Conservation (phyloP, 2,329 filamentous ascomycete species). For the Lasiodiplodia sp. region DNA sequence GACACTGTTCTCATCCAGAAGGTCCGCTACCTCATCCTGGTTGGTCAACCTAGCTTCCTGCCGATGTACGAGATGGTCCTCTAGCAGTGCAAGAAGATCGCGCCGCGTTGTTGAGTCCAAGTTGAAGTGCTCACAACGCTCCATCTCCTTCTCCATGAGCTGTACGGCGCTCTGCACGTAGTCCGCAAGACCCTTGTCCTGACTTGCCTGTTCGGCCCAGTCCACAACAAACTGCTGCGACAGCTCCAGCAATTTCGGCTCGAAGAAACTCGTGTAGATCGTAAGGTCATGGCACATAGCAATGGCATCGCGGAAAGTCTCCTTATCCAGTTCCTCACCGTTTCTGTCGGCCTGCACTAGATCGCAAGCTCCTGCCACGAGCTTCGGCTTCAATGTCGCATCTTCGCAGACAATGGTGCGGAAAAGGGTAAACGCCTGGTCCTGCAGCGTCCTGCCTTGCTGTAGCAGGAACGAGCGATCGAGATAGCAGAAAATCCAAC, state of each 20-base stretch:
- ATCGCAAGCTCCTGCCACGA: conserved; percentile 76
- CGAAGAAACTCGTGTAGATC: conserved; percentile 81
- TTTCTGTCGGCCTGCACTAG: conserved; percentile 77
- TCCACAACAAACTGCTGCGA: conserved; percentile 73
- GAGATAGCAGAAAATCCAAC: conserved; percentile 92
- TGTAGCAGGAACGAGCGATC: conserved; percentile 88
- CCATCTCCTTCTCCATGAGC: conserved; percentile 75
- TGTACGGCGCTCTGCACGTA: conserved; percentile 76
- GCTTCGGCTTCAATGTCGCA: conserved; percentile 58
- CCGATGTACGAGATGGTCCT: conserved; percentile 73
- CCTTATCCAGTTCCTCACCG: conserved; percentile 62
- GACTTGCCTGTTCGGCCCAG: conserved; percentile 73
- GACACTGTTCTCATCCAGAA: conserved; percentile 75
- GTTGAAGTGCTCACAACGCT: conserved; percentile 79
- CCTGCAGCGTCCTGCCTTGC: conserved; percentile 78
- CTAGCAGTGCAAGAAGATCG: conserved; percentile 75
- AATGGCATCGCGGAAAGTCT: conserved; percentile 74
- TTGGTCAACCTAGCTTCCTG: conserved; percentile 67
- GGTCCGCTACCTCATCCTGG: conserved; percentile 70
- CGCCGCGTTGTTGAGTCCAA: conserved; percentile 84
- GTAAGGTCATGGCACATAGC: conserved; percentile 85
- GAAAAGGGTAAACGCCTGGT: conserved; percentile 81
- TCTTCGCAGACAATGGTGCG: conserved; percentile 67
- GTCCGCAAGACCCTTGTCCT: conserved; percentile 68
- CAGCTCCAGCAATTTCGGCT: conserved; percentile 72